Percentiles rank a stretch among this genome's conserved stretches.
Evolutionary conservation across 345 rosid genomes (phyloP).

Genomic region (Eutrema japonicum): DNA sequence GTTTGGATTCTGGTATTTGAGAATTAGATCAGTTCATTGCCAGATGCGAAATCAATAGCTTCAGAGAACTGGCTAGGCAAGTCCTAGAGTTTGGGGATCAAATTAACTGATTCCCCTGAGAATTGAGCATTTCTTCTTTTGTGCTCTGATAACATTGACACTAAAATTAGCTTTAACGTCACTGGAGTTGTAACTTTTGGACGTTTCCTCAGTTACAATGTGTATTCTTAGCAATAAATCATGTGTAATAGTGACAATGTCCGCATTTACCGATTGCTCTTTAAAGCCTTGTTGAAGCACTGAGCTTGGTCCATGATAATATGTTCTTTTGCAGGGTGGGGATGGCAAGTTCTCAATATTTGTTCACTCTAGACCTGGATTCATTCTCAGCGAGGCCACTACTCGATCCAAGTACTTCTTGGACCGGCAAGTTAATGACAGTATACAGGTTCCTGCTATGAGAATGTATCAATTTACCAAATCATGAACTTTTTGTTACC

Average conservation of each 20-base stretch:
- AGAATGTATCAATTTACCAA: conserved; percentile 4
- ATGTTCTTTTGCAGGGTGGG: conserved; percentile 60
- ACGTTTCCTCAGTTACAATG: not conserved
- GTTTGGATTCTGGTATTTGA: not conserved
- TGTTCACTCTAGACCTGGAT: conserved; percentile 98
- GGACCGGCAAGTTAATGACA: conserved; percentile 84
- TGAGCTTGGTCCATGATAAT: conserved; percentile 2
- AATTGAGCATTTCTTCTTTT: not conserved
- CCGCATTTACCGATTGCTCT: not conserved
- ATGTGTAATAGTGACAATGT: not conserved
- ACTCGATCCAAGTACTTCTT: conserved; percentile 76
- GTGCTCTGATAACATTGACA: not conserved
- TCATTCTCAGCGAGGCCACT: conserved; percentile 74
- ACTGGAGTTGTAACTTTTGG: conserved; percentile 4
- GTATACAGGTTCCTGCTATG: conserved; percentile 68
- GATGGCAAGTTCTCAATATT: conserved; percentile 75
- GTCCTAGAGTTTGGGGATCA: not conserved
- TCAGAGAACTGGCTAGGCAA: not conserved
- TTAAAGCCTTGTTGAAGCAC: not conserved
- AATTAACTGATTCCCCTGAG: not conserved
- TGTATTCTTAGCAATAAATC: not conserved
- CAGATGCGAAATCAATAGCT: conserved; percentile 3
- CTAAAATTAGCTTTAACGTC: conserved; percentile 2
- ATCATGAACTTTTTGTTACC: not conserved
- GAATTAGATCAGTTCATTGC: conserved; percentile 7